Evolutionary conservation across 805 yeast species (phyloP).

Genomic region (Yamadazyma nakazawae): DNA sequence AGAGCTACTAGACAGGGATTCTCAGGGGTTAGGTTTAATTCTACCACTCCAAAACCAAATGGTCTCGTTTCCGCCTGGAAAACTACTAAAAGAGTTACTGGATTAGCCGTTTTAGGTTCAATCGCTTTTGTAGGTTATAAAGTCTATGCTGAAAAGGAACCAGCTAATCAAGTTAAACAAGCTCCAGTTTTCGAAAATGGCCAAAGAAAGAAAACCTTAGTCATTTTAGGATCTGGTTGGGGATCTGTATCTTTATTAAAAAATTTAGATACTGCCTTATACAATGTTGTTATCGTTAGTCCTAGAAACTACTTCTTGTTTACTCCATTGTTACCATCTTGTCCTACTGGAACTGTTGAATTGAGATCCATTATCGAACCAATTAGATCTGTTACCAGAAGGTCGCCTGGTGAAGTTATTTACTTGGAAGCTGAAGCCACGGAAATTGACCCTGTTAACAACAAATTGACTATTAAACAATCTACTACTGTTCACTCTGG

Average conservation of each 20-base stretch:
- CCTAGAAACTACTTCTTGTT: slow-evolving; percentile 94
- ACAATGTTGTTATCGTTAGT: slow-evolving; percentile 85
- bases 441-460: slow-evolving; percentile 69
- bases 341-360: slow-evolving; percentile 92
- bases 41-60: slow-evolving; percentile 3
- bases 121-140: slow-evolving; percentile 49
- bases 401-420: slow-evolving; percentile 69
- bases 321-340: slow-evolving; percentile 93
- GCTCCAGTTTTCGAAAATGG: slow-evolving; percentile 54
- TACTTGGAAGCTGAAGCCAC: slow-evolving; percentile 92
- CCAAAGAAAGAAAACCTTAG: slow-evolving; percentile 66
- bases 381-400: slow-evolving; percentile 80
- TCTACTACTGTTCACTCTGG: slow-evolving; percentile 54
- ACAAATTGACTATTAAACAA: slow-evolving; percentile 62
- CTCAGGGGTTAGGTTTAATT: slow-evolving; percentile 12
- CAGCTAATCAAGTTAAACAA: slow-evolving; percentile 59
- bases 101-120: slow-evolving; percentile 52
- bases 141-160: slow-evolving; percentile 60
- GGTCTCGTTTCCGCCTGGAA: slow-evolving; percentile 43
- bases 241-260: slow-evolving; percentile 84
- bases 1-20: neutral
- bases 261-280: slow-evolving; percentile 78
- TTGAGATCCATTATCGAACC: slow-evolving; percentile 92
- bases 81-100: slow-evolving; percentile 45
- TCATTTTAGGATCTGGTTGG: slow-evolving; percentile 91